Base-by-base conservation (phyloP, 2,329 filamentous ascomycete species). In the Daldinia sp. region DNA sequence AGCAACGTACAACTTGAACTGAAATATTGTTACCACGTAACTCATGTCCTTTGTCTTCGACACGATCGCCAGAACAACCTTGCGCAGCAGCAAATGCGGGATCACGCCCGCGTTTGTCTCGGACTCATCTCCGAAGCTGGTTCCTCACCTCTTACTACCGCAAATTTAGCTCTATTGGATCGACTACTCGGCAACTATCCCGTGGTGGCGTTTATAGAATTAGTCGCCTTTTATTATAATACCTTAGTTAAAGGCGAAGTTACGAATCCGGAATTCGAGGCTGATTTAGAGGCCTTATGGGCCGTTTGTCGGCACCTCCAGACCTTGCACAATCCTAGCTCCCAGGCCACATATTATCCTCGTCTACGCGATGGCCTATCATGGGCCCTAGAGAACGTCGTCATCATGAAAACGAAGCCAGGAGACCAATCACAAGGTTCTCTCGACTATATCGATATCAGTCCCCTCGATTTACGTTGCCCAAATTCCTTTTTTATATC, bases 131-230 rank as follows among this genome's bases (percentile, higher is more conserved):
- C 57, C 23, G 63, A 68, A 19, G 55, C 47, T 4, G 23, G 60
- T 17, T 49, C 23, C 17, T 19, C 51, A 21, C 35, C 50, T 11
- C n/a, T 52, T 7, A 64, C 51, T 9, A 64, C 57, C 9, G 27
- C 61, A 10, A 49, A 58, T 3, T 52, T 67, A 19, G 64, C 64
- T 9, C 25, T 67, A 21, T 34, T 70, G 7, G 45, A 52, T 3
- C 54, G 67, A 13, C 52, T 70, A 17, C 54, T 70, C 4, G 39
- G 64, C 3, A 47, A 45, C 19, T 69, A 70, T 19, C 64, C 66
- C 1, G 54, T 70, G 37, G 60, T 65, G 5, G 55, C 62, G 4
- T 69, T 69, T n/a, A 29, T 63, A 23, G 68, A 70, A n/a, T 52
- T 70, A 2, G 57, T 62, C 10, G 39, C 57, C 10, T 62, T 61